Evolutionary conservation across 768 basidiomycete species (phyloP).

Genomic region (Mycena crocata): DNA sequence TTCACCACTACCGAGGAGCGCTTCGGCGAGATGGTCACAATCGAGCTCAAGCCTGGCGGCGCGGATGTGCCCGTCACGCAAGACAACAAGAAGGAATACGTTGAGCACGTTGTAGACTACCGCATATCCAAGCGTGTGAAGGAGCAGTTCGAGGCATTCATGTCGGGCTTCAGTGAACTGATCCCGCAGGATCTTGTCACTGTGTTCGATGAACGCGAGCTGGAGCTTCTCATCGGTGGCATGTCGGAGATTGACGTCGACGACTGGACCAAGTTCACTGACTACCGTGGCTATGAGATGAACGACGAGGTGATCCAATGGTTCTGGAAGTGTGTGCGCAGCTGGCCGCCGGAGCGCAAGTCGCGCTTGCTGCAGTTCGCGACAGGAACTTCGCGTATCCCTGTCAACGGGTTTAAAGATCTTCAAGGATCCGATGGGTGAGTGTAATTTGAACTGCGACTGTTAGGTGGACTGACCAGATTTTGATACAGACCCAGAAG

Average conservation of each 20-base stretch:
- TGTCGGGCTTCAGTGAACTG: conserved; percentile 99
- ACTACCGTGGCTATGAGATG: conserved; percentile 96
- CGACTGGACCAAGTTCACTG: conserved; percentile 99
- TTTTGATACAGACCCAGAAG: conserved; percentile 20
- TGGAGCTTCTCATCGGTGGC: conserved; percentile 96
- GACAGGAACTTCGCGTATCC: conserved; percentile 96
- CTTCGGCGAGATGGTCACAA: conserved; percentile 97
- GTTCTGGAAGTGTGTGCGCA: conserved; percentile 99
- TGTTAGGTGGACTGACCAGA: not conserved
- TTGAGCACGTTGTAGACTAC: conserved; percentile 94
- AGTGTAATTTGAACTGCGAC: not conserved
- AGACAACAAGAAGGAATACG: conserved; percentile 99
- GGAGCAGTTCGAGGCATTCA: conserved; percentile 99
- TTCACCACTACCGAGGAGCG: conserved; percentile 98
- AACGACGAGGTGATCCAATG: conserved; percentile 98
- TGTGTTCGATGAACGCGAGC: conserved; percentile 98
- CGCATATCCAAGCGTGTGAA: conserved; percentile 97
- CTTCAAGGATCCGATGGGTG: conserved; percentile 92
- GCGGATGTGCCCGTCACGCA: conserved; percentile 89
- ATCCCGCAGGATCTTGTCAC: conserved; percentile 98
- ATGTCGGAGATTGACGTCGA: conserved; percentile 99
- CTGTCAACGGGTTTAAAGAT: conserved; percentile 99
- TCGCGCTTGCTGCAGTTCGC: conserved; percentile 96
- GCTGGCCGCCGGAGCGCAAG: conserved; percentile 99
- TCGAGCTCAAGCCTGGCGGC: conserved; percentile 93